phyloP scores from a whole-genome alignment of 2,329 filamentous ascomycete species.

The Sporothrix euskadiensis region DNA sequence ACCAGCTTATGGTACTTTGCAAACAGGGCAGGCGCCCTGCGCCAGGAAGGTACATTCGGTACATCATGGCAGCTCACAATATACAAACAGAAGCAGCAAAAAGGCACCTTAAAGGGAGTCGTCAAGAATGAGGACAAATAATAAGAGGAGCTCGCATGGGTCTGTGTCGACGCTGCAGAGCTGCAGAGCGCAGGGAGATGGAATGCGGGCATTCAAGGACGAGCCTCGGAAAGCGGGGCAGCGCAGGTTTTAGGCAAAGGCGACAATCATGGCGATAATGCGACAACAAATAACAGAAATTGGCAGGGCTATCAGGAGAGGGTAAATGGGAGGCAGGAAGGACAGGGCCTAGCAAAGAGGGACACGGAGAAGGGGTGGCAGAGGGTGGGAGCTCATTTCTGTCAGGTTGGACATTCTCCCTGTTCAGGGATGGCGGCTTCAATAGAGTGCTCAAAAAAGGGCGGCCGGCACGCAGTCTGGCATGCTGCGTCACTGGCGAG shows the following conservation, averaged over 20 bases:
- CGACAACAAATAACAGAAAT: background rate
- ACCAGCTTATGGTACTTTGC: background rate
- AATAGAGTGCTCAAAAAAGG: background rate
- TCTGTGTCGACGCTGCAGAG: background rate
- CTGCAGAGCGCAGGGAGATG: conserved; percentile 16
- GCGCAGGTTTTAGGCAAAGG: conserved; percentile 9
- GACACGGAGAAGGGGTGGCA: background rate
- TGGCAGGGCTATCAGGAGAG: background rate
- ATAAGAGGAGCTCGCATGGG: background rate
- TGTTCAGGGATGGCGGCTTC: conserved; percentile 24
- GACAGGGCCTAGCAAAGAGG: background rate
- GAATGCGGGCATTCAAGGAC: conserved; percentile 22
- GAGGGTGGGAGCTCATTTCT: conserved; percentile 4
- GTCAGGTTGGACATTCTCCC: conserved; percentile 1
- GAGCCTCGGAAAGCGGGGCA: conserved; percentile 7
- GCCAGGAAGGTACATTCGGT: conserved; percentile 21
- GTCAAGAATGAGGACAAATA: conserved; percentile 28
- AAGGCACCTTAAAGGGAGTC: conserved; percentile 16
- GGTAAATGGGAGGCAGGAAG: background rate
- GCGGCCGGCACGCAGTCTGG: conserved; percentile 20
- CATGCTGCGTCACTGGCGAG: conserved; percentile 22
- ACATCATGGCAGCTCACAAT: background rate
- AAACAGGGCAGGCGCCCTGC: conserved; percentile 13
- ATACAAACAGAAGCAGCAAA: background rate
- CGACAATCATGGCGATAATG: background rate